Percentiles rank a stretch among this genome's conserved stretches.
phyloP scores from a whole-genome alignment of 305 asterid genomes.

The Fraxinus xanthoxyloides region DNA sequence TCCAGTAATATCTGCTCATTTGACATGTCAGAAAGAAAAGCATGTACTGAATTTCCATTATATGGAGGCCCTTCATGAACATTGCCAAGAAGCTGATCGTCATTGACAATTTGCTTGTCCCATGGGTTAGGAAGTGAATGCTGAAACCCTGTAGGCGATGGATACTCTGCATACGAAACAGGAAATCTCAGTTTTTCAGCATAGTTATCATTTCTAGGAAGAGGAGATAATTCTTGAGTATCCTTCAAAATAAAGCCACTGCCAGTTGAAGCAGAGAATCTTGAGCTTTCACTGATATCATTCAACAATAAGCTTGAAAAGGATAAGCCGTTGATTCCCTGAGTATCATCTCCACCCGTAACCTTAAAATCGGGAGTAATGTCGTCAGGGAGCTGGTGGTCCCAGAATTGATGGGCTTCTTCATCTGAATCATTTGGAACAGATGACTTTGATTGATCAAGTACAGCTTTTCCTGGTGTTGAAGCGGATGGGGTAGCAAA shows the following conservation, averaged over 20 bases:
- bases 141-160: constrained; percentile 54
- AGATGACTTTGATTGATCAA: constrained; percentile 73
- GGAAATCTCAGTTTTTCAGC: constrained; percentile 50
- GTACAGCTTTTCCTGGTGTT: constrained; percentile 53
- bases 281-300: constrained; percentile 47
- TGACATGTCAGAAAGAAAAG: constrained; percentile 48
- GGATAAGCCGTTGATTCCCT: constrained; percentile 47
- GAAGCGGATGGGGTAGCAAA: constrained; percentile 31
- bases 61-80: constrained; percentile 30
- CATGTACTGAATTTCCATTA: constrained; percentile 46
- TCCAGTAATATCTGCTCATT: constrained; percentile 56
- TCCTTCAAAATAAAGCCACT: constrained; percentile 49
- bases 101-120: constrained; percentile 49
- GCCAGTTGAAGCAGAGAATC: constrained; percentile 43
- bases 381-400: constrained; percentile 89
- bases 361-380: constrained; percentile 79
- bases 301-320: constrained; percentile 55
- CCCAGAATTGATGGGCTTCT: constrained; percentile 78
- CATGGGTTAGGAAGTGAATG: constrained; percentile 57
- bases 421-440: constrained; percentile 64
- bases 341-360: constrained; percentile 50
- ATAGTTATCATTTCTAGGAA: constrained; percentile 37
- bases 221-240: constrained; percentile 52
- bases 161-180: constrained; percentile 46
- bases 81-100: constrained; percentile 29